A percentile compares a stretch with the other conserved stretches of the same genome.
Conservation (phyloP, 768 basidiomycete species). For the Collybia sordida region DNA sequence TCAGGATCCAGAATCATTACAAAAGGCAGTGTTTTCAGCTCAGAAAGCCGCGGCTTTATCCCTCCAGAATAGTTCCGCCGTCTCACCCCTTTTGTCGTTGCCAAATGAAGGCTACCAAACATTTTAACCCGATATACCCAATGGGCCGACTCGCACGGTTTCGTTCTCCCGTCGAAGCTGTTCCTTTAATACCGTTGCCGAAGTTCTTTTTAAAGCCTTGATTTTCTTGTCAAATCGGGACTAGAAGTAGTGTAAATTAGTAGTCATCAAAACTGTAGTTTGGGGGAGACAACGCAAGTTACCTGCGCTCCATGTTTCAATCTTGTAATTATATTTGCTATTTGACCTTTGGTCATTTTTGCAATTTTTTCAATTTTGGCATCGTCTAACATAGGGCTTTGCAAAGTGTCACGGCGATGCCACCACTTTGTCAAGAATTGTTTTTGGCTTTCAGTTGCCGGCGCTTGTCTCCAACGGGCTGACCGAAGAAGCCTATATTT, state of each 20-base stretch:
- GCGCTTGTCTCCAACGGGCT: conserved; percentile 63
- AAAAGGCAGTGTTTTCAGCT: conserved; percentile 46
- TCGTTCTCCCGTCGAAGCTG: conserved; percentile 47
- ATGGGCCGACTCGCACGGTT: conserved; percentile 61
- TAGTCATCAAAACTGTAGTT: neutral
- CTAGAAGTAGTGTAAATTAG: conserved; percentile 28
- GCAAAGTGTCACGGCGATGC: conserved; percentile 24
- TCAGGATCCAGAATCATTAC: conserved; percentile 42
- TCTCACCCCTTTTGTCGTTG: conserved; percentile 59
- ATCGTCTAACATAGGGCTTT: conserved; percentile 16
- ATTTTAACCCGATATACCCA: conserved; percentile 16
- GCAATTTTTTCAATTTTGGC: conserved; percentile 30
- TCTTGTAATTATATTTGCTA: conserved; percentile 76
- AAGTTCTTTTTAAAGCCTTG: conserved; percentile 37
- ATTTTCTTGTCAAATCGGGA: conserved; percentile 54
- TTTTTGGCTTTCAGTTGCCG: conserved; percentile 65
- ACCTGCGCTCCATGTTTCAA: conserved; percentile 78
- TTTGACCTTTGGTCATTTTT: conserved; percentile 72
- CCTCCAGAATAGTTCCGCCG: conserved; percentile 55
- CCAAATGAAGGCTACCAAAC: too few relatives aligned
- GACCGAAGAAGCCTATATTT: conserved; percentile 53
- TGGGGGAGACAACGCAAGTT: conserved; percentile 8
- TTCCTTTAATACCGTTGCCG: conserved; percentile 45
- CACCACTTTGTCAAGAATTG: conserved; percentile 54
- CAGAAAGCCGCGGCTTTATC: conserved; percentile 68